Conservation (phyloP, 1,284 basidiomycete species). For the Omphalotus olearius region DNA sequence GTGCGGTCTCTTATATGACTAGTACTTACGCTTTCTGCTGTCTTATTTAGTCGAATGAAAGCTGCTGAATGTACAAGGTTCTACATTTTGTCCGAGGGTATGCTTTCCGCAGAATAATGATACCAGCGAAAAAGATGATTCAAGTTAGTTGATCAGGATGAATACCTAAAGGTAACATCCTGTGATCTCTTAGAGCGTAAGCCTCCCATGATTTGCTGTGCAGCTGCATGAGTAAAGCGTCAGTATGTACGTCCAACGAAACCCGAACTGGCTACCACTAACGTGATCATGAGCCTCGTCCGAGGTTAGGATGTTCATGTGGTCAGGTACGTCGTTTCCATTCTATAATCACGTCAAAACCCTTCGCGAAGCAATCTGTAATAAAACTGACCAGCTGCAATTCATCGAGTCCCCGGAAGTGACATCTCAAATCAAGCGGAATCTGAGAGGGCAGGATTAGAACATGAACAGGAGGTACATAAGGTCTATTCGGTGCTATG, state of each 20-base stretch:
- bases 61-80: too few relatives aligned
- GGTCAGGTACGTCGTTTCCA: constrained; percentile 53
- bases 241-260: constrained; percentile 5
- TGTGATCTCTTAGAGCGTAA: constrained; percentile 14
- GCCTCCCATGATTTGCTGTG: constrained; percentile 24
- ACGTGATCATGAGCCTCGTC: constrained; percentile 57
- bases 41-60: too few relatives aligned
- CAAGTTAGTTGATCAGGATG: background rate
- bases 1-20: too few relatives aligned
- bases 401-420: constrained; percentile 66
- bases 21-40: too few relatives aligned
- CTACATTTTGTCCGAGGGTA: background rate
- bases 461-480: constrained; percentile 65
- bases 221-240: constrained; percentile 11
- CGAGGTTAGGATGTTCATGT: constrained; percentile 72
- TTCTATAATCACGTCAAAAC: constrained; percentile 41
- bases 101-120: background rate
- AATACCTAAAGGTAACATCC: constrained; percentile 14
- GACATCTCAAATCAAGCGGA: constrained; percentile 61
- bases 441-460: constrained; percentile 67
- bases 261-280: constrained; percentile 20
- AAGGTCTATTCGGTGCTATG: constrained; percentile 52
- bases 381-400: constrained; percentile 34
- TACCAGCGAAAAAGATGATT: background rate
- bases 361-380: constrained; percentile 5